Percentiles rank a stretch among this genome's conserved stretches.
Conservation (phyloP, 352 stramenopile species). For the Pythium brassicae region DNA sequence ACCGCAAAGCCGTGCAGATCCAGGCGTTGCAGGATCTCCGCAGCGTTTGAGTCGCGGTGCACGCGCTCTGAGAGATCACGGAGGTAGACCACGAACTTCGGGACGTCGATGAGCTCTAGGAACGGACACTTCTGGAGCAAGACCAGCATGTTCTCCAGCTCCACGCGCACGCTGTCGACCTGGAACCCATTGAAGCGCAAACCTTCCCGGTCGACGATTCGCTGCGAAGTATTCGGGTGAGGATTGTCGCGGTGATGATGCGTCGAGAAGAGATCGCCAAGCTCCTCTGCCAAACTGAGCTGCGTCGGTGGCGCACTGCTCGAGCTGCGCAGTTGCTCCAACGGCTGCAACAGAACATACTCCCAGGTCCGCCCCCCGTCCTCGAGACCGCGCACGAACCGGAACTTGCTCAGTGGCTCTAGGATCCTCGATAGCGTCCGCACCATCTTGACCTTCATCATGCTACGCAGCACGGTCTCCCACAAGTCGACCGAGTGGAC, state of each 20-base stretch:
- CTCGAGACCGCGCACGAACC: slow-evolving; percentile 31
- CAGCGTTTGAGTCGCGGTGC: slow-evolving; percentile 12
- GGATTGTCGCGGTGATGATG: not conserved
- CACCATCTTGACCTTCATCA: slow-evolving; percentile 42
- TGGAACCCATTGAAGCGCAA: slow-evolving; percentile 19
- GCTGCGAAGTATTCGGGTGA: not conserved
- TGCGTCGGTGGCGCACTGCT: not conserved
- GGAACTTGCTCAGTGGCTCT: slow-evolving; percentile 23
- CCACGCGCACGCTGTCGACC: slow-evolving; percentile 13
- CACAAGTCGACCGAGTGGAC: slow-evolving; percentile 37
- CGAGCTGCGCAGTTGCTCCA: slow-evolving; percentile 10
- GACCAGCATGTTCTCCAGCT: slow-evolving; percentile 28
- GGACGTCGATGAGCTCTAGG: slow-evolving; percentile 50
- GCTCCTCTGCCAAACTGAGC: not conserved
- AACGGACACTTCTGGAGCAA: slow-evolving; percentile 57
- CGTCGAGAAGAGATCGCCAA: not conserved
- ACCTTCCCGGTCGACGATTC: slow-evolving; percentile 6
- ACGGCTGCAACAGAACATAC: slow-evolving; percentile 25
- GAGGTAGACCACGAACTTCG: slow-evolving; percentile 42
- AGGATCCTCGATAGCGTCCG: slow-evolving; percentile 38
- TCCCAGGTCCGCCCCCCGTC: slow-evolving; percentile 33
- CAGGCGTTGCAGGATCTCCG: slow-evolving; percentile 14
- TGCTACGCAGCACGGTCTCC: slow-evolving; percentile 40
- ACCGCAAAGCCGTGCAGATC: slow-evolving; percentile 41
- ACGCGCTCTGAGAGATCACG: slow-evolving; percentile 29